These are phyloP conservation scores for Lindgomyces ingoldianus DNA, from an alignment of 495 filamentous ascomycete genomes.

Conservation along the genomic window DNA sequence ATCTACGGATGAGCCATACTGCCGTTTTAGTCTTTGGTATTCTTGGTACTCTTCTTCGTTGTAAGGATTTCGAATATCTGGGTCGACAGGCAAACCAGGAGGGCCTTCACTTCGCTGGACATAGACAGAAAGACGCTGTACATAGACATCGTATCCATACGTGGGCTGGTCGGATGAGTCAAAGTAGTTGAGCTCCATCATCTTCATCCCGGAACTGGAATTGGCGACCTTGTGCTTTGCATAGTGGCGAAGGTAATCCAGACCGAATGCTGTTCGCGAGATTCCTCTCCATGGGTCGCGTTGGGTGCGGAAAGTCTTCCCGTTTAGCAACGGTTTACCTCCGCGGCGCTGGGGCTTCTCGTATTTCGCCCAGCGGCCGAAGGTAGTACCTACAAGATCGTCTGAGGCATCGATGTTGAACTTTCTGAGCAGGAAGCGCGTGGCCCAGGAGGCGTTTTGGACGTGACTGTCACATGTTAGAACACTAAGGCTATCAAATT, in stretches of 20 bases:
- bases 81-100: constrained; percentile 33
- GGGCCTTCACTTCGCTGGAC: constrained; percentile 41
- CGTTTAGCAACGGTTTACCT: constrained; percentile 53
- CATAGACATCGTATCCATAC: constrained; percentile 50
- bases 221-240: constrained; percentile 17
- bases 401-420: constrained; percentile 54
- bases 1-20: constrained; percentile 17
- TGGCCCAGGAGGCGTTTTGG: constrained; percentile 57
- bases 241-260: constrained; percentile 56
- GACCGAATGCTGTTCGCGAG: constrained; percentile 52
- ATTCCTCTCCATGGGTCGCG: constrained; percentile 58
- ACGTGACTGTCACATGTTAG: constrained; percentile 44
- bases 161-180: constrained; percentile 46
- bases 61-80: constrained; percentile 42
- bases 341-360: constrained; percentile 51
- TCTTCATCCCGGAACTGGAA: constrained; percentile 41
- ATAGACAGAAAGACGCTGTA: constrained; percentile 48
- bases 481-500: not conserved
- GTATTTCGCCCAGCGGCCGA: constrained; percentile 53
- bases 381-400: constrained; percentile 52
- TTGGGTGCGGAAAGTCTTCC: constrained; percentile 53
- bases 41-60: constrained; percentile 28
- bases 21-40: constrained; percentile 23
- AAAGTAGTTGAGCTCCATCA: constrained; percentile 55
- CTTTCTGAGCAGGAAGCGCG: constrained; percentile 53